phyloP scores from a whole-genome alignment of 345 rosid species.

The Excoecaria cochinchinensis region DNA sequence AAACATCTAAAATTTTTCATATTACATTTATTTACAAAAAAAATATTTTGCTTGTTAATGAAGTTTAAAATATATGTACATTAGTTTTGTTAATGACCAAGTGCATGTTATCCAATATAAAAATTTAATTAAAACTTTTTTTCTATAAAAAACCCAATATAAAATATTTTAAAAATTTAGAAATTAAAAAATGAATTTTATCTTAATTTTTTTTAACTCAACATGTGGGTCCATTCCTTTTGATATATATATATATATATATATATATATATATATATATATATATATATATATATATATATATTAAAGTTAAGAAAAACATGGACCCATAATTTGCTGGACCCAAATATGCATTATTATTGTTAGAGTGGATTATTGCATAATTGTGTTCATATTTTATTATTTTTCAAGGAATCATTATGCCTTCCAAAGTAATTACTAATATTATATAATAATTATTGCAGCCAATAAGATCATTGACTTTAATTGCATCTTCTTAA shows the following conservation, averaged over 20 bases:
- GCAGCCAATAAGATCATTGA: constrained; percentile 19
- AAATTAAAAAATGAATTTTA: background rate
- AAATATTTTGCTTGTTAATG: no score
- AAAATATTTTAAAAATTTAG: no score
- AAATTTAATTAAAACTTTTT: no score
- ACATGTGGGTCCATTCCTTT: background rate
- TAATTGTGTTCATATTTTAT: constrained; percentile 5
- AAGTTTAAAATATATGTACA: no score
- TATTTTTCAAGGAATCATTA: background rate
- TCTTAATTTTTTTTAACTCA: background rate
- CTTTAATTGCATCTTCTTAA: background rate
- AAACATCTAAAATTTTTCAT: no score
- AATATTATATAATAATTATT: background rate
- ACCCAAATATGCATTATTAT: background rate
- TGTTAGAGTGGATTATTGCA: constrained; percentile 4
- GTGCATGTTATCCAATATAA: no score
- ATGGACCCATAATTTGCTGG: constrained; percentile 18
- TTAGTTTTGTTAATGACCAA: no score
- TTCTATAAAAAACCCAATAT: no score
- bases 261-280: no score
- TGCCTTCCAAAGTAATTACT: background rate
- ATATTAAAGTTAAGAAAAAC: background rate
- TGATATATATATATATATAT: background rate
- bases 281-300: no score
- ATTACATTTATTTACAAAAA: no score